phyloP scores from a whole-genome alignment of 805 yeast genomes.

The Candida maltosa region DNA sequence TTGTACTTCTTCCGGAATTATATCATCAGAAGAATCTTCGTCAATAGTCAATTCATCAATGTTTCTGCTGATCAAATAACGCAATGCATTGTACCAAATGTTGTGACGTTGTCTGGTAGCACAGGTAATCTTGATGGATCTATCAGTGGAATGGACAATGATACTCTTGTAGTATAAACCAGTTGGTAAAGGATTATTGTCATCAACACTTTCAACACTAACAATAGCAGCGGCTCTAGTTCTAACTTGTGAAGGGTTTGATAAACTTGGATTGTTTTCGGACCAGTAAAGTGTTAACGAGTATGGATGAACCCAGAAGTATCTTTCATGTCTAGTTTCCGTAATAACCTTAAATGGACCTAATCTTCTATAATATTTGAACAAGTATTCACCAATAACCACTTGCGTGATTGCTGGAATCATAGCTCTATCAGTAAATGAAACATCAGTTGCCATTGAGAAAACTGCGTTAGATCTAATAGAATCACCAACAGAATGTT shows the following conservation, averaged over 20 bases:
- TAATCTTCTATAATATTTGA: slow-evolving; percentile 76
- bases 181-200: slow-evolving; percentile 83
- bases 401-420: slow-evolving; percentile 88
- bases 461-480: slow-evolving; percentile 29
- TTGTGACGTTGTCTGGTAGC: slow-evolving; percentile 84
- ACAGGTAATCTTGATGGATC: slow-evolving; percentile 77
- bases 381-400: slow-evolving; percentile 86
- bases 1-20: neutral
- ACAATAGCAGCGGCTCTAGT: slow-evolving; percentile 80
- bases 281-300: slow-evolving; percentile 91
- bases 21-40: slow-evolving; percentile 29
- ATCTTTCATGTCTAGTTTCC: slow-evolving; percentile 83
- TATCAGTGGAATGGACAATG: slow-evolving; percentile 64
- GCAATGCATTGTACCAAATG: slow-evolving; percentile 83
- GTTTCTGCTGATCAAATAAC: slow-evolving; percentile 67
- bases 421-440: slow-evolving; percentile 66
- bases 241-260: slow-evolving; percentile 61
- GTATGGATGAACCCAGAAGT: slow-evolving; percentile 96
- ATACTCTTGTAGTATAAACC: slow-evolving; percentile 86
- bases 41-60: slow-evolving; percentile 54
- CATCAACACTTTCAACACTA: slow-evolving; percentile 76
- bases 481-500: slow-evolving; percentile 29
- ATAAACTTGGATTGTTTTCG: slow-evolving; percentile 68
- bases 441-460: slow-evolving; percentile 58
- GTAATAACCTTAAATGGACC: slow-evolving; percentile 74